Base-by-base conservation (phyloP, 768 basidiomycete genomes). In the Boletus rex-veris region DNA sequence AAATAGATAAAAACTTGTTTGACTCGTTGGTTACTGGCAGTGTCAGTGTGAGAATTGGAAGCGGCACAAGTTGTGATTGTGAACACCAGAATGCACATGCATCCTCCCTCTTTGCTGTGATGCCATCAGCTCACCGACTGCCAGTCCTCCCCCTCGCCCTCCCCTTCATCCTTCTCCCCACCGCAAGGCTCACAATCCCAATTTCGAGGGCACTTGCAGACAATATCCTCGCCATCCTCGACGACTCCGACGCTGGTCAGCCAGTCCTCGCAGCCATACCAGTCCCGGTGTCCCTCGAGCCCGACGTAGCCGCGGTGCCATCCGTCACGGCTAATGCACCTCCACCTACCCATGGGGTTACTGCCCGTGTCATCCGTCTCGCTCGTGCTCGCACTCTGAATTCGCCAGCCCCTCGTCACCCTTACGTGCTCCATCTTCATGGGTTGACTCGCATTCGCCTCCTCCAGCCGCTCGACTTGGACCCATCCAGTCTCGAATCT, bases 131-230 rank as follows among this genome's bases (percentile, higher is more conserved):
- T 30, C 16, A 79, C 4, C 81, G 78, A 54, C 77, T 94, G 7
- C 84, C 86, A 4, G 73, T 92, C 28, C 75, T 95, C 44, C 77
- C 81, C 6, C 81, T 95, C 28, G 78, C 82, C 0, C 76, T 86
- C 57, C 92, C 92, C 0, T 73, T 82, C 42, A 72, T 94, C 53
- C 81, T 94, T 36, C 80, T 92, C 12, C 92, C 92, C 0, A 83
- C 82, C 8, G 82, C 86, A 0, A 74, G 84, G 14, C 74, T 89
- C 41, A 84, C 88, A 0, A 70, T 92, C 54, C 83, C 87, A 0
- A 77, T 95, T 19, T 75, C 82, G 16, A 77, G 75, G 18, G 58
- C 77, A 21, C 76, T 85, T 35, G 89, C 85, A 19, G 82, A 87
- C 57, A 80, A 78, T 7, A 71, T 95, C 7, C 74, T 89, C 36